Conservation (phyloP, 1,284 basidiomycete species). For the Exobasidium cylindrosporum region DNA sequence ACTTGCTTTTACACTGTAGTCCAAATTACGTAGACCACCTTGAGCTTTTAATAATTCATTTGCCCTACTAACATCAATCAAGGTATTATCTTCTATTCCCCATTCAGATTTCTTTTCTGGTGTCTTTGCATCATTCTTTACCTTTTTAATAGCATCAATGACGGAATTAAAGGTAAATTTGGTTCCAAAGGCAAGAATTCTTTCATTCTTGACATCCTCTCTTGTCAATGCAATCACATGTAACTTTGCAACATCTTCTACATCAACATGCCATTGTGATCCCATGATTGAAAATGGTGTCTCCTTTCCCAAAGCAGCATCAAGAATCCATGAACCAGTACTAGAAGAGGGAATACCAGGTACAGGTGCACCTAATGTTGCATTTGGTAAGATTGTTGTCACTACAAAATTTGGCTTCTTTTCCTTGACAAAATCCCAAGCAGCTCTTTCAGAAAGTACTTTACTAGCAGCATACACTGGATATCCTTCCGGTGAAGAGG, state of each 20-base stretch:
- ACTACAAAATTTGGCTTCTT: not conserved
- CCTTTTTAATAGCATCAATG: not conserved
- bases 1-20: too few species aligned
- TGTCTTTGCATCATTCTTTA: not conserved
- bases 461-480: slow-evolving; percentile 3
- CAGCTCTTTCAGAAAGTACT: not conserved
- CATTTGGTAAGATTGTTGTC: not conserved
- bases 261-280: not conserved
- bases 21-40: not conserved
- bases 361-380: not conserved
- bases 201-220: slow-evolving; percentile 10
- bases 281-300: not conserved
- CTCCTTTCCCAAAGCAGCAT: not conserved
- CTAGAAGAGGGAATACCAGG: not conserved
- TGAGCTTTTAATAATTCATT: not conserved
- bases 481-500: not conserved
- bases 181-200: not conserved
- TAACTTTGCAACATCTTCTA: slow-evolving; percentile 1
- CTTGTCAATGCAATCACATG: slow-evolving; percentile 1
- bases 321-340: not conserved
- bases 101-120: not conserved
- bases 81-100: not conserved
- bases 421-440: slow-evolving; percentile 1
- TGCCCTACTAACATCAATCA: not conserved
- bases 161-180: not conserved